phyloP scores from a whole-genome alignment of 2,329 filamentous ascomycete species.

The Zymoseptoria passerinii region DNA sequence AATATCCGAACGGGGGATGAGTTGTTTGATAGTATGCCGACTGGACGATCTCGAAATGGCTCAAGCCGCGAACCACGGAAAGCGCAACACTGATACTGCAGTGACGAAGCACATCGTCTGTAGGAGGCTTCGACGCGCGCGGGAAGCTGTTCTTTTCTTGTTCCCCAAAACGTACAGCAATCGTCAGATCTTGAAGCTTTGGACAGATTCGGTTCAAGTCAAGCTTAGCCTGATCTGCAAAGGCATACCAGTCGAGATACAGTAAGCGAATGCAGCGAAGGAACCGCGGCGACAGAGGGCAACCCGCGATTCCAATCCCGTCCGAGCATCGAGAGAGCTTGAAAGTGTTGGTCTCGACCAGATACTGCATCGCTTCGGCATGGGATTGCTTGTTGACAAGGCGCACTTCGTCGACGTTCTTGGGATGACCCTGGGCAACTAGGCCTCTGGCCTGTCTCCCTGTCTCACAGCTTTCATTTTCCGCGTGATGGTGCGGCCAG shows the following conservation, averaged over 20 bases:
- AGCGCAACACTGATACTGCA: background rate
- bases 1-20: too few species aligned
- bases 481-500: background rate
- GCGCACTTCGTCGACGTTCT: background rate
- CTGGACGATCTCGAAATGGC: too few species aligned
- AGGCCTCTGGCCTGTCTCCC: background rate
- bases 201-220: background rate
- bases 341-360: constrained; percentile 1
- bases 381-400: constrained; percentile 1
- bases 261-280: background rate
- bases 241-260: background rate
- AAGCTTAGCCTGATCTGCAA: background rate
- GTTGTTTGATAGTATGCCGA: too few species aligned
- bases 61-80: background rate
- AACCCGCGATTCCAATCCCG: background rate
- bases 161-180: background rate
- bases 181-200: background rate
- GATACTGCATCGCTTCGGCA: background rate
- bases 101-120: background rate
- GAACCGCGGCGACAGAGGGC: background rate
- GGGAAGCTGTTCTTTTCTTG: background rate
- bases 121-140: background rate
- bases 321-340: background rate
- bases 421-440: too few species aligned
- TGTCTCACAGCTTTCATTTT: background rate